Evolutionary conservation across 768 basidiomycete genomes (phyloP), one percentile per base, ranked within the genome.

Genomic region (Asterophora lycoperdoides): DNA sequence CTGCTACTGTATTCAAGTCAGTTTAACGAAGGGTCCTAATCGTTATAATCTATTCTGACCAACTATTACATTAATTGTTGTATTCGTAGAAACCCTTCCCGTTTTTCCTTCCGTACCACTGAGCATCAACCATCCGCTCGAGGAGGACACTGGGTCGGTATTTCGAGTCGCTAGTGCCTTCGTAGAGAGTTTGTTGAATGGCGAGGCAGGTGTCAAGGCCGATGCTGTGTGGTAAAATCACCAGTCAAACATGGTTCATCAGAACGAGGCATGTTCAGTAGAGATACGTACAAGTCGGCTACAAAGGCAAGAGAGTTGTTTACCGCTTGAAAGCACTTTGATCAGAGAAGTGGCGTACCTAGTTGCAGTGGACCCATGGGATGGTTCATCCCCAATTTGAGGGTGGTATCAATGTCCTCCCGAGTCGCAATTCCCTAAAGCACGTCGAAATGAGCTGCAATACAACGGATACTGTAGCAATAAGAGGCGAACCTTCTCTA

Each of bases 61-160:
- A 36, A 44, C 19, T 8, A 41, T 11, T 37, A 40, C 29, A 46
- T 48, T 49, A 66, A 45, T 59, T 56, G 35, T 64, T 59, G 60
- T 96, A 96, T 54, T 94, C 91, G 60, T 96, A 97, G 67, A 97
- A 97, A 14, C 94, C 93, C 65, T 87, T 92, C 4, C 93, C 93
- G 49, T 80, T 90, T 75, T 95, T 95, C 74, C 77, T 85, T 9
- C 95, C 95, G 44, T 88, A 76, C 89, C 90, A 98, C 42, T 87
- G 84, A 15, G 95, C 95, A 62, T 95, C 91, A 4, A 98, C 95
- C 95, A 98, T 97, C 30, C 92, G 78, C 59, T 93, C 89, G 8
- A 98, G 78, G 14, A 98, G 75, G 19, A 93, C 76, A 52, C 86
- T 85, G 0, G 95, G 94, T 5, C 95, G 83, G 67, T 98, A 97